These are phyloP conservation scores for Gossypium thurberi DNA, from an alignment of 345 rosid genomes.

Conservation along the genomic window DNA sequence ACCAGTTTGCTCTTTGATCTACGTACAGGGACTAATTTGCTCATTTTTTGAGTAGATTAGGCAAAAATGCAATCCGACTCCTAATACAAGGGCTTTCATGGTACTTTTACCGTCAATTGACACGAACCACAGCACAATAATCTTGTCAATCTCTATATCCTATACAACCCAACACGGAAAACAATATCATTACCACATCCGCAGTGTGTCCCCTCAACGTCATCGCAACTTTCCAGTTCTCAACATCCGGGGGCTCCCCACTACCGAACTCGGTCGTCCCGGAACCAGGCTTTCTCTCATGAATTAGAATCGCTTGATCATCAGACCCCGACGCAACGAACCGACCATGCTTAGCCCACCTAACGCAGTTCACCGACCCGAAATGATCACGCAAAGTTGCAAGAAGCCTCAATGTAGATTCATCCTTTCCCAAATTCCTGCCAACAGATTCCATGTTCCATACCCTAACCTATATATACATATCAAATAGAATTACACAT, in stretches of 20 bases:
- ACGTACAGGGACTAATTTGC: too few relatives aligned
- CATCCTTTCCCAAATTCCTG: conserved; percentile 48
- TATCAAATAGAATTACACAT: background rate
- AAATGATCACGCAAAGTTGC: conserved; percentile 98
- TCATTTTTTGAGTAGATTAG: too few relatives aligned
- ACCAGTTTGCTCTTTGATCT: too few relatives aligned
- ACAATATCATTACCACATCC: conserved; percentile 81
- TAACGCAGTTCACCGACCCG: conserved; percentile 96
- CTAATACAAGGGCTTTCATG: too few relatives aligned
- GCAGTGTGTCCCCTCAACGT: conserved; percentile 98
- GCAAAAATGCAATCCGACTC: too few relatives aligned
- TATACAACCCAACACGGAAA: background rate
- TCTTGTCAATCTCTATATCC: background rate
- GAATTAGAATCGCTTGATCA: conserved; percentile 86
- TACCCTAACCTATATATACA: conserved; percentile 61
- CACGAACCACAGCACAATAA: background rate
- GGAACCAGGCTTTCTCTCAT: conserved; percentile 95
- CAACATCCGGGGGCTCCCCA: conserved; percentile 98
- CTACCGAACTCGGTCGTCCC: conserved; percentile 98
- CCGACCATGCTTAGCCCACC: conserved; percentile 97
- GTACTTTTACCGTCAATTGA: background rate
- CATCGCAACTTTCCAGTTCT: conserved; percentile 97
- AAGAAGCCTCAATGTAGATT: conserved; percentile 68
- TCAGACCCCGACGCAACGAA: conserved; percentile 94
- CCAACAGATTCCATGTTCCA: conserved; percentile 93